A percentile compares a stretch with the other conserved stretches of the same genome.
These are phyloP conservation scores for Zygosaccharomyces rouxii DNA, from an alignment of 805 yeast genomes.

Conservation along the genomic window DNA sequence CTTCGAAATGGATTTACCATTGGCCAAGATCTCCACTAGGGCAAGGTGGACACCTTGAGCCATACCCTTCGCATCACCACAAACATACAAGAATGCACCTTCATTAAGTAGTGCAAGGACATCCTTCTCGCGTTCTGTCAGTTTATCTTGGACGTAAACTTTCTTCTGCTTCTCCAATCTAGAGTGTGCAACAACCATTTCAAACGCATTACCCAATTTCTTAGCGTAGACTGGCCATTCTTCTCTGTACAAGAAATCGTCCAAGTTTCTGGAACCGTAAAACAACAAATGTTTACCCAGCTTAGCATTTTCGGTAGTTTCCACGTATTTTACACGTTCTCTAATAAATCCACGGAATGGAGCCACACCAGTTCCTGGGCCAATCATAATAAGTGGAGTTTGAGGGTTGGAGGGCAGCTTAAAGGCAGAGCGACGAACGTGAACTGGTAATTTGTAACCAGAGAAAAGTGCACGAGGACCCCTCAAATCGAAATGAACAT, in stretches of 20 bases:
- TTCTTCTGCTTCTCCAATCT: slow-evolving; percentile 56
- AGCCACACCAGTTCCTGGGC: slow-evolving; percentile 99
- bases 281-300: slow-evolving; percentile 75
- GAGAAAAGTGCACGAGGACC: slow-evolving; percentile 70
- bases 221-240: slow-evolving; percentile 83
- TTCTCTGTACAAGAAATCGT: slow-evolving; percentile 80
- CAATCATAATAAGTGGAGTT: slow-evolving; percentile 84
- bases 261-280: slow-evolving; percentile 83
- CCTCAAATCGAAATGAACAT: slow-evolving; percentile 61
- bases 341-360: slow-evolving; percentile 94
- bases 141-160: slow-evolving; percentile 81
- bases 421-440: slow-evolving; percentile 91
- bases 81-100: slow-evolving; percentile 89
- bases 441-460: slow-evolving; percentile 70
- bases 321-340: slow-evolving; percentile 65
- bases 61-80: slow-evolving; percentile 97
- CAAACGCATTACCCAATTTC: slow-evolving; percentile 54
- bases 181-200: slow-evolving; percentile 79
- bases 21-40: slow-evolving; percentile 56
- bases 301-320: slow-evolving; percentile 38
- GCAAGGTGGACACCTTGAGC: slow-evolving; percentile 86
- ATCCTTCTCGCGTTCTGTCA: slow-evolving; percentile 47
- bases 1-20: slow-evolving; percentile 57
- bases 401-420: slow-evolving; percentile 83
- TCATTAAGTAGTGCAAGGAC: slow-evolving; percentile 45